A percentile compares a stretch with the other conserved stretches of the same genome.
These are phyloP conservation scores for Cairneyella variabilis DNA, from an alignment of 495 filamentous ascomycete genomes.

Conservation along the genomic window DNA sequence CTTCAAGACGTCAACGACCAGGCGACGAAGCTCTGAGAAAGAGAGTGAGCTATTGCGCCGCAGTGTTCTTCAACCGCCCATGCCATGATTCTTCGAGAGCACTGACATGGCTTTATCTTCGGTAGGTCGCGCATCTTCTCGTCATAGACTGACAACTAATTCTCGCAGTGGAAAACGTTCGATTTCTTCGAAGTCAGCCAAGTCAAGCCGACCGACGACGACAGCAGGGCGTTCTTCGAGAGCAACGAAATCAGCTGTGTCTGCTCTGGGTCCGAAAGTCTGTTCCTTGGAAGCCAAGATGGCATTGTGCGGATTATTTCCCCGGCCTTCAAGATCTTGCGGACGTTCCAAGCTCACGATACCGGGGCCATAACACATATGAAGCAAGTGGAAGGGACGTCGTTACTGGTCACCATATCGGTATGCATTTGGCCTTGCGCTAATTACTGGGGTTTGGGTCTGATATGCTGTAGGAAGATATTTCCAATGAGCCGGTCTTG, in stretches of 20 bases:
- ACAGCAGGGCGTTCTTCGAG: conserved; percentile 43
- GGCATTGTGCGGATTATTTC: conserved; percentile 84
- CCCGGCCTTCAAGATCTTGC: conserved; percentile 77
- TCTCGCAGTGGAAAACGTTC: conserved; percentile 89
- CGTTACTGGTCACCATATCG: conserved; percentile 79
- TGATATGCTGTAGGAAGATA: conserved; percentile 55
- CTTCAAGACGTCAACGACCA: too few species aligned
- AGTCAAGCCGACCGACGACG: conserved; percentile 74
- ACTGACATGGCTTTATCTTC: conserved; percentile 32
- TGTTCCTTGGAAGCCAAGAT: conserved; percentile 83
- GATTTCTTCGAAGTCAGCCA: conserved; percentile 96
- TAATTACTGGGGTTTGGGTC: too few species aligned
- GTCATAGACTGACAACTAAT: background rate
- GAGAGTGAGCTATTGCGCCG: too few species aligned
- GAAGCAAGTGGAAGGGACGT: conserved; percentile 86
- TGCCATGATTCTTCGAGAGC: conserved; percentile 6
- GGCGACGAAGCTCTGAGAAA: too few species aligned
- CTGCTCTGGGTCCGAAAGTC: conserved; percentile 81
- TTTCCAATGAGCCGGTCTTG: conserved; percentile 78
- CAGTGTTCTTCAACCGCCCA: too few species aligned
- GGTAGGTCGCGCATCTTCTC: conserved; percentile 15
- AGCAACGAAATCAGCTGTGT: conserved; percentile 51
- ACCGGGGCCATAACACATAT: conserved; percentile 81
- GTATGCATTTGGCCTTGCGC: too few species aligned
- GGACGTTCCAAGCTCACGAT: conserved; percentile 84